Conservation (phyloP, 805 yeast genomes). For the Kazachstania africana region DNA sequence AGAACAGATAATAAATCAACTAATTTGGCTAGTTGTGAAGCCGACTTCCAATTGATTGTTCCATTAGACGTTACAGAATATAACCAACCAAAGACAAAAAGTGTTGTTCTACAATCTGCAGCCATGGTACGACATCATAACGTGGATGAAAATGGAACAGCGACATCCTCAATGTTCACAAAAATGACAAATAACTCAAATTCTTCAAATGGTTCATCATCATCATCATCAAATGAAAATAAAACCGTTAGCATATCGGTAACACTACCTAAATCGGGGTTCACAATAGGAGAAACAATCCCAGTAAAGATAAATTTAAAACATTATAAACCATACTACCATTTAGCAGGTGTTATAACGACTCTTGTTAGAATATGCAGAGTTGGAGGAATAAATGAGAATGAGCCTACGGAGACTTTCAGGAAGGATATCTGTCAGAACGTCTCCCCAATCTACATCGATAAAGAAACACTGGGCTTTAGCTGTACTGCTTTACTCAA, state of each 20-base stretch:
- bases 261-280: constrained; percentile 52
- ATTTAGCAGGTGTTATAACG: constrained; percentile 60
- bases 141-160: constrained; percentile 7
- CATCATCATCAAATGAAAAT: constrained; percentile 4
- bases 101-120: constrained; percentile 50
- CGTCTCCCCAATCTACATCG: constrained; percentile 61
- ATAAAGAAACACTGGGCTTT: constrained; percentile 42
- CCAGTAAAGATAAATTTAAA: constrained; percentile 57
- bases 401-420: constrained; percentile 42
- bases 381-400: constrained; percentile 41
- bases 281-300: constrained; percentile 63
- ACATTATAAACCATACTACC: constrained; percentile 62
- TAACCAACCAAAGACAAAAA: constrained; percentile 56
- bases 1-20: constrained; percentile 7
- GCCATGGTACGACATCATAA: constrained; percentile 3
- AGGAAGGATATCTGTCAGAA: constrained; percentile 76
- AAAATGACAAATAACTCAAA: constrained; percentile 15
- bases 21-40: constrained; percentile 38
- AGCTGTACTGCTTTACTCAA: constrained; percentile 51
- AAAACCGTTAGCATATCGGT: constrained; percentile 32
- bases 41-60: constrained; percentile 44
- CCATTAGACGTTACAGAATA: constrained; percentile 65
- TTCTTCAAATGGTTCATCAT: constrained; percentile 12
- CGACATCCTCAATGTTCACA: constrained; percentile 15
- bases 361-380: constrained; percentile 75